Conservation (phyloP, 495 filamentous ascomycete genomes). For the Ascobolus immersus region DNA sequence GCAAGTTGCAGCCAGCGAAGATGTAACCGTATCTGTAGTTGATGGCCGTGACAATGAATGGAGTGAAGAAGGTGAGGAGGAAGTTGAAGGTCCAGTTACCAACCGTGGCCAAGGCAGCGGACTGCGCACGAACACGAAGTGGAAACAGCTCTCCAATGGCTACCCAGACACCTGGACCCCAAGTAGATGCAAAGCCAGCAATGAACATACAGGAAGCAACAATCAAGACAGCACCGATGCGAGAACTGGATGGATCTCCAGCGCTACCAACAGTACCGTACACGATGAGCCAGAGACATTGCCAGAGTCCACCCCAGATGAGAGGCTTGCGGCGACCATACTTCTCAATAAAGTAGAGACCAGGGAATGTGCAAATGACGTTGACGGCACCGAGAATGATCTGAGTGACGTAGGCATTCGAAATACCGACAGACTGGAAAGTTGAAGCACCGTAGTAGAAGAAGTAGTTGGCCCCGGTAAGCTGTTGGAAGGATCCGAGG, state of each 20-base stretch:
- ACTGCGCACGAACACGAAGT: constrained; percentile 43
- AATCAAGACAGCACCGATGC: constrained; percentile 45
- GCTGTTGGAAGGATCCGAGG: constrained; percentile 41
- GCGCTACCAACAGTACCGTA: constrained; percentile 37
- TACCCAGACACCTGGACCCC: constrained; percentile 67
- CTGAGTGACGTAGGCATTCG: constrained; percentile 41
- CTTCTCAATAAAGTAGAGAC: constrained; percentile 45
- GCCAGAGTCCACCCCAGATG: constrained; percentile 40
- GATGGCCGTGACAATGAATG: constrained; percentile 43
- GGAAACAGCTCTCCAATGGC: constrained; percentile 66
- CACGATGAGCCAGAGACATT: constrained; percentile 47
- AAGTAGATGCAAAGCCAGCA: constrained; percentile 34
- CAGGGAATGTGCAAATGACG: constrained; percentile 43
- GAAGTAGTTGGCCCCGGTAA: constrained; percentile 54
- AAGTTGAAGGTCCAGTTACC: constrained; percentile 86
- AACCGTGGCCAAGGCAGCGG: constrained; percentile 52
- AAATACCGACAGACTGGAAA: constrained; percentile 42
- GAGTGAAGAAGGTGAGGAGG: constrained; percentile 62
- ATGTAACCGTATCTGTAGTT: constrained; percentile 56
- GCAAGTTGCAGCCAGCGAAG: constrained; percentile 44
- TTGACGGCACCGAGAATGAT: constrained; percentile 57
- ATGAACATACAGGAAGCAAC: constrained; percentile 52
- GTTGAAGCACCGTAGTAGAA: constrained; percentile 60
- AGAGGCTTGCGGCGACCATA: constrained; percentile 41
- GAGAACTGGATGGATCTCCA: constrained; percentile 26